Evolutionary conservation across 108 stramenopile genomes (phyloP), one percentile per base, ranked within the genome.

Genomic region (Discostella stelligeroides): DNA sequence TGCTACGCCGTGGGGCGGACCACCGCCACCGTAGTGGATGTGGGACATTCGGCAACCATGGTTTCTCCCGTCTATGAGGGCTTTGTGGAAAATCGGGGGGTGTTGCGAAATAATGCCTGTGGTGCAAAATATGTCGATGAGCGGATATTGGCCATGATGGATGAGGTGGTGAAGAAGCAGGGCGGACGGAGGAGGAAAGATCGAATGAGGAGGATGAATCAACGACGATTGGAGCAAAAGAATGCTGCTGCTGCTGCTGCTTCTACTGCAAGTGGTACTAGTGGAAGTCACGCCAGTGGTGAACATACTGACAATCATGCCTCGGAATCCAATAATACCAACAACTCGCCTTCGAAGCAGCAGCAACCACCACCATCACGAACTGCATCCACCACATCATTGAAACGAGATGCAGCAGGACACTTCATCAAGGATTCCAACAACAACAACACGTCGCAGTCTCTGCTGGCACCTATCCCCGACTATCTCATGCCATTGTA

Each of bases 21-120:
- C 2, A 92, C 92, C n/a, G 89, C 82, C 29, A 91, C 91, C 0
- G 95, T 93, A 1, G 83, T 93, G 11, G 92, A 96, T 64, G 76
- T 92, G 24, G 92, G 92, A 24, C 83, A 92, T 63, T 63, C 60
- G 18, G 77, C 86, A n/a, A 92, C 92, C 2, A 86, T 85, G 12
- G 92, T 96, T 23, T 83, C 91, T 15, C 92, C 92, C 6, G 95
- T 96, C 7, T 83, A 80, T 68, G 95, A 96, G 15, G 95, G 95
- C 18, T 96, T 87, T 57, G 93, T 90, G 45, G 93, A 95, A 66
- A 66, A 63, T 34, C 84, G 85, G 51, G 91, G 87, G 1, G 85
- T 95, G 27, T 75, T 74, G 5, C 73, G 86, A 14, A 75, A 78
- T 55, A 71, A 66, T 38, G 70, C 91, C 76, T 64, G 81, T 79